Evolutionary conservation across 352 stramenopile genomes (phyloP).

Genomic region (Phytophthora niederhauseri): DNA sequence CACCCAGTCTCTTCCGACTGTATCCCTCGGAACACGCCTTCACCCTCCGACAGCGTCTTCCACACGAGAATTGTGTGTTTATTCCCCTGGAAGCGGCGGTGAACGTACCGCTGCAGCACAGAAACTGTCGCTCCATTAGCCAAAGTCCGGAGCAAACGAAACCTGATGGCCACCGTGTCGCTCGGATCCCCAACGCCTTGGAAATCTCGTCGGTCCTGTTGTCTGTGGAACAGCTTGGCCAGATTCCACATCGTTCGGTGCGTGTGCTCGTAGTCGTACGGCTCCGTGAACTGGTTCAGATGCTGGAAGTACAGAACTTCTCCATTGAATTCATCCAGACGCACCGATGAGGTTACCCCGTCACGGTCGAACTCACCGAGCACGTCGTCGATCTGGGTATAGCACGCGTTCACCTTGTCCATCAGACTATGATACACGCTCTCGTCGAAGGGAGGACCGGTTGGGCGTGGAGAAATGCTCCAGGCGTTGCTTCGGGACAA

Average conservation of each 20-base stretch:
- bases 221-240: constrained; percentile 13
- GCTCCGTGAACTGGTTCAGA: constrained; percentile 20
- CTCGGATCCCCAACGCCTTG: constrained; percentile 8
- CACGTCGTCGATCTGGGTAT: constrained; percentile 12
- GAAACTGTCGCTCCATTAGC: constrained; percentile 15
- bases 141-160: constrained; percentile 23
- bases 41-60: constrained; percentile 46
- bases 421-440: constrained; percentile 1
- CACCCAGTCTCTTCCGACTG: constrained; percentile 61
- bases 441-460: constrained; percentile 1
- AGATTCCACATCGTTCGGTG: constrained; percentile 21
- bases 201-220: constrained; percentile 22
- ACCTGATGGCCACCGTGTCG: constrained; percentile 39
- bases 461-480: background rate
- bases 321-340: background rate
- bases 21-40: constrained; percentile 38
- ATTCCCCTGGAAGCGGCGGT: constrained; percentile 37
- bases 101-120: constrained; percentile 17
- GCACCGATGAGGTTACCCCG: constrained; percentile 9
- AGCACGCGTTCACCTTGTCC: background rate
- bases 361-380: constrained; percentile 11
- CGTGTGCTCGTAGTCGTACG: constrained; percentile 21
- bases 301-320: constrained; percentile 20
- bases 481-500: background rate
- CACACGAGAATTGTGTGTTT: constrained; percentile 55